Percentiles rank a stretch among this genome's conserved stretches.
phyloP scores from a whole-genome alignment of 2,329 filamentous ascomycete species.

The Bipolaris oryzae region DNA sequence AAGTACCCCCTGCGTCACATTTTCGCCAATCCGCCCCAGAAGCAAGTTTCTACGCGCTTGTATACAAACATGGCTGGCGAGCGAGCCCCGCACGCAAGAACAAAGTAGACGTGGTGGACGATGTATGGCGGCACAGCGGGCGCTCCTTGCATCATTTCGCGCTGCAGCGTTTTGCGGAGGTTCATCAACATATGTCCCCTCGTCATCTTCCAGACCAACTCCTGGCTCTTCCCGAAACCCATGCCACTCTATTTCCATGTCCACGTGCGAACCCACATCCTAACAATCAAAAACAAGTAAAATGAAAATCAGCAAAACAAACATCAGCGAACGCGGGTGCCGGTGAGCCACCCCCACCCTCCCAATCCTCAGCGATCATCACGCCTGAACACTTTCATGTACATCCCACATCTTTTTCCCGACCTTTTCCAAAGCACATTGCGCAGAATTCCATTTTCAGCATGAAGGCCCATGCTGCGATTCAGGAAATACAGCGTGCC shows the following conservation, averaged over 20 bases:
- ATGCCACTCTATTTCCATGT: too few relatives aligned
- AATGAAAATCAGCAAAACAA: not conserved
- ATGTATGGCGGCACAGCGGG: not conserved
- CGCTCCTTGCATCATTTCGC: not conserved
- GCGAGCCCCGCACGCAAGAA: not conserved
- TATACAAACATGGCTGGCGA: not conserved
- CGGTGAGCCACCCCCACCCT: not conserved
- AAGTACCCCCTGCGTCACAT: constrained; percentile 2
- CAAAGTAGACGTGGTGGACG: not conserved
- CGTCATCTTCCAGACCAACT: not conserved
- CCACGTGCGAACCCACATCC: too few relatives aligned
- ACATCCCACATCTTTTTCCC: too few relatives aligned
- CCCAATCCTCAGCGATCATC: not conserved
- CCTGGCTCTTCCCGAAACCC: not conserved
- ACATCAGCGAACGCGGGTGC: not conserved
- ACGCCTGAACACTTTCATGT: too few relatives aligned
- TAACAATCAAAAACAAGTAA: not conserved
- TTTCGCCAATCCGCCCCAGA: constrained; percentile 2
- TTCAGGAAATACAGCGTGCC: not conserved
- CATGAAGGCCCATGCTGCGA: not conserved
- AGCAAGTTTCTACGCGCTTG: not conserved
- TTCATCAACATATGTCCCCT: not conserved
- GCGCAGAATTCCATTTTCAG: not conserved
- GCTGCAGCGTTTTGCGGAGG: not conserved
- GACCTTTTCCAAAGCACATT: not conserved